These are phyloP conservation scores for Hypsizygus marmoreus DNA, from an alignment of 768 basidiomycete species.

Conservation along the genomic window DNA sequence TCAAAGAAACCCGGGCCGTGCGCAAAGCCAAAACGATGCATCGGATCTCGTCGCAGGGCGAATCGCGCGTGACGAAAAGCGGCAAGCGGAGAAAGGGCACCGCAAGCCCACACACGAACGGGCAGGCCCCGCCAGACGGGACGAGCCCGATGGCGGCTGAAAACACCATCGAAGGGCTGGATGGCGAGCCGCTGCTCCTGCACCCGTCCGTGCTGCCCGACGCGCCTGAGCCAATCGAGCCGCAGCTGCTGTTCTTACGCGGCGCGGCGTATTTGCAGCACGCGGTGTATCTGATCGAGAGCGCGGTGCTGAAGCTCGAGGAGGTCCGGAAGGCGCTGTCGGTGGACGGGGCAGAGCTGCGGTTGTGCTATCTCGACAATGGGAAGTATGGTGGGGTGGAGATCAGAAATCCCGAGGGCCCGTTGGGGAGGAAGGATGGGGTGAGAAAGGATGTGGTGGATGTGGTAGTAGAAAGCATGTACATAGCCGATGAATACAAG, in stretches of 20 bases:
- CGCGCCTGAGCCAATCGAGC: constrained; percentile 86
- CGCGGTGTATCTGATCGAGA: constrained; percentile 73
- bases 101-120: constrained; percentile 45
- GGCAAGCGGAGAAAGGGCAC: constrained; percentile 58
- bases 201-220: constrained; percentile 77
- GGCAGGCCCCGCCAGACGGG: constrained; percentile 70
- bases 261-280: constrained; percentile 84
- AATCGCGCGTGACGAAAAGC: constrained; percentile 39
- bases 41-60: constrained; percentile 39
- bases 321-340: constrained; percentile 59
- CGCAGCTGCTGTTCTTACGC: constrained; percentile 80
- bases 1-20: constrained; percentile 72
- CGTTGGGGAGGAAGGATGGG: constrained; percentile 60
- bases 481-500: too few species aligned
- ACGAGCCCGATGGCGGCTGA: constrained; percentile 50
- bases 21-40: constrained; percentile 68
- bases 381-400: constrained; percentile 85
- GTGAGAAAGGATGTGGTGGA: constrained; percentile 34
- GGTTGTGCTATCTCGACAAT: constrained; percentile 74
- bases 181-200: constrained; percentile 52
- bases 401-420: constrained; percentile 79
- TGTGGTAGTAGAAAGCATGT: background rate
- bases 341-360: constrained; percentile 72
- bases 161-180: constrained; percentile 46
- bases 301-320: constrained; percentile 70